Conservation (phyloP, 306 rosid species). For the Ochetophila trinervis region DNA sequence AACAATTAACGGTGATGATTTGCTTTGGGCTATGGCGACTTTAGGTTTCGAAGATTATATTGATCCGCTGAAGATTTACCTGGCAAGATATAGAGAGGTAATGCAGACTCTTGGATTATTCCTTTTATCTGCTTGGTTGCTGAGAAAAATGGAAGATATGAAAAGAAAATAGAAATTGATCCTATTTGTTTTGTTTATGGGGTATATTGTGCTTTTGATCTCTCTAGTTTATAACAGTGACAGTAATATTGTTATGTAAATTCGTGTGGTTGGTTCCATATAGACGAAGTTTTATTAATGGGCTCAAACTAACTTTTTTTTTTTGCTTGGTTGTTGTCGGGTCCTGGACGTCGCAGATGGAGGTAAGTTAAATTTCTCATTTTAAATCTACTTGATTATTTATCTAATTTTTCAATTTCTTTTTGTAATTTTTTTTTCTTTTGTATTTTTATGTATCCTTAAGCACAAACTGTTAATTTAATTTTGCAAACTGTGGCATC, state of each 20-base stretch:
- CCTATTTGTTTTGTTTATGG: conserved; percentile 7
- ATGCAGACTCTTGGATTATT: not conserved
- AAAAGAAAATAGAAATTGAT: not conserved
- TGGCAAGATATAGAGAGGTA: conserved; percentile 86
- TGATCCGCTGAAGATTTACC: conserved; percentile 85
- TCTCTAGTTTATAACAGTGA: not conserved
- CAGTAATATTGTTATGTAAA: not conserved
- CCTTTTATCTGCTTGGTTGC: not conserved
- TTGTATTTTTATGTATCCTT: not conserved
- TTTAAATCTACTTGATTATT: not conserved
- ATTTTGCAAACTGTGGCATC: conserved; percentile 23
- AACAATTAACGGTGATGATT: conserved; percentile 93
- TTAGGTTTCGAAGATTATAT: conserved; percentile 91
- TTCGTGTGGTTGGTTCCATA: not conserved
- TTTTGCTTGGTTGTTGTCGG: conserved; percentile 21
- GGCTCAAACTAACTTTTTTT: conserved; percentile 36
- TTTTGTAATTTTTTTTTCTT: not conserved
- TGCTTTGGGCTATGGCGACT: conserved; percentile 99
- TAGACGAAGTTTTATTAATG: not conserved
- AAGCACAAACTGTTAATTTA: conserved; percentile 2
- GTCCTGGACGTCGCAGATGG: conserved; percentile 62
- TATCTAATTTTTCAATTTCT: conserved; percentile 5
- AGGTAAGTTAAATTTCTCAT: conserved; percentile 56
- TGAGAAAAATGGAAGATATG: not conserved
- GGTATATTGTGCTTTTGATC: not conserved